Percentiles rank a stretch among this genome's conserved stretches.
phyloP scores from a whole-genome alignment of 805 yeast species.

The Lipomyces spencermartinsiae region DNA sequence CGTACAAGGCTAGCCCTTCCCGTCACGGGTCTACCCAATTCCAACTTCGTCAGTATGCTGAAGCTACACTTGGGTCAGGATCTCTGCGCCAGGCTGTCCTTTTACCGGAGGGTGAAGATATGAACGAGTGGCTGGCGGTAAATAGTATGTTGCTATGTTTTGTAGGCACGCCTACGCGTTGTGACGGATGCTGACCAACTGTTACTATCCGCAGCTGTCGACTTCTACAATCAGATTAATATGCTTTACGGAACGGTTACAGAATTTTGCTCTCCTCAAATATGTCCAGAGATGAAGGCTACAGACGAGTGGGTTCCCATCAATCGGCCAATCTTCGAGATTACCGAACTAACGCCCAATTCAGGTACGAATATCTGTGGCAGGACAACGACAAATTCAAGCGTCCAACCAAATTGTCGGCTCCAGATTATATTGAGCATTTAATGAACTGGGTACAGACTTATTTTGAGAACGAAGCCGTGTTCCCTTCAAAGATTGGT shows the following conservation, averaged over 20 bases:
- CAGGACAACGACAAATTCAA: slow-evolving; percentile 70
- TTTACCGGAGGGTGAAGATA: slow-evolving; percentile 89
- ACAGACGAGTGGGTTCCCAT: slow-evolving; percentile 75
- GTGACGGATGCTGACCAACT: background rate
- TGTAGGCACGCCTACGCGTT: background rate
- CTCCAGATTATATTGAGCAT: slow-evolving; percentile 93
- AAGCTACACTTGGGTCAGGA: slow-evolving; percentile 92
- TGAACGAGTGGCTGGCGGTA: slow-evolving; percentile 94
- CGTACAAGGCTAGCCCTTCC: slow-evolving; percentile 47
- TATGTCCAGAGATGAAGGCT: slow-evolving; percentile 98
- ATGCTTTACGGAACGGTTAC: slow-evolving; percentile 96
- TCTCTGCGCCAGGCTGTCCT: slow-evolving; percentile 91
- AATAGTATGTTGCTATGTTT: slow-evolving; percentile 51
- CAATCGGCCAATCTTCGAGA: background rate
- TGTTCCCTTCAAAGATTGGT: slow-evolving; percentile 88
- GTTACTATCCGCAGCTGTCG: slow-evolving; percentile 66
- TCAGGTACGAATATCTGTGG: slow-evolving; percentile 80
- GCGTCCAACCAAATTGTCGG: slow-evolving; percentile 85
- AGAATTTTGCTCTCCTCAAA: slow-evolving; percentile 91
- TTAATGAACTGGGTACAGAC: slow-evolving; percentile 95
- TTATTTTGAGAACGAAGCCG: slow-evolving; percentile 86
- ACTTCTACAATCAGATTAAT: slow-evolving; percentile 92
- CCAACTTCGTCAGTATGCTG: slow-evolving; percentile 79
- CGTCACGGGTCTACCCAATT: slow-evolving; percentile 45
- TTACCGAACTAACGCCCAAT: background rate